A percentile compares a stretch with the other conserved stretches of the same genome.
Evolutionary conservation across 169 alveolate genomes (phyloP).

Genomic region (Plasmodium sp.): DNA sequence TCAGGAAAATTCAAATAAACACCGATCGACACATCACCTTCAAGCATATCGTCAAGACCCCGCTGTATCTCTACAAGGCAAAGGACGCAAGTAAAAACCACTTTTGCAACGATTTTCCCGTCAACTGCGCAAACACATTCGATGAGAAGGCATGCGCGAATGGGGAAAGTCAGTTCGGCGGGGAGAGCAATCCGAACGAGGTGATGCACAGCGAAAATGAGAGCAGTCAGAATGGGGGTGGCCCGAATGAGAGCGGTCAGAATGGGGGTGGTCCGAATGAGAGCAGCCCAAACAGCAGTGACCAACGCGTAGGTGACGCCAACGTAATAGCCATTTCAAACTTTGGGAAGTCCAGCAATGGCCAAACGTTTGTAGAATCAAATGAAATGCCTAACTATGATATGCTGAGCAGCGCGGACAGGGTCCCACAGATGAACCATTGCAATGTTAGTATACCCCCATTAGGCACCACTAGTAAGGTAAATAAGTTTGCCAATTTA

Average conservation of each 20-base stretch:
- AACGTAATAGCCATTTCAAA: not conserved
- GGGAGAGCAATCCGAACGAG: not conserved
- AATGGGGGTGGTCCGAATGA: not conserved
- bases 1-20: constrained; percentile 70
- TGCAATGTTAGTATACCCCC: not conserved
- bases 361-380: not conserved
- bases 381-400: not conserved
- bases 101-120: not conserved
- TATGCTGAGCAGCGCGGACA: not conserved
- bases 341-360: not conserved
- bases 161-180: not conserved
- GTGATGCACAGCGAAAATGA: not conserved
- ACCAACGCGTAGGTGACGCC: not conserved
- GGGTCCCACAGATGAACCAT: not conserved
- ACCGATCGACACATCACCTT: constrained; percentile 66
- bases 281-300: not conserved
- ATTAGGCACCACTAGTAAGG: not conserved
- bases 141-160: not conserved
- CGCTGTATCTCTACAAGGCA: constrained; percentile 48
- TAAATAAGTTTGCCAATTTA: not conserved
- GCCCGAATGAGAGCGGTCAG: not conserved
- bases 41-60: constrained; percentile 63
- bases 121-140: not conserved
- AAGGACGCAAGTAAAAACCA: constrained; percentile 40
- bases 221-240: not conserved